Base-by-base conservation (phyloP, 2,329 filamentous ascomycete genomes). In the Plenodomus lindquistii region DNA sequence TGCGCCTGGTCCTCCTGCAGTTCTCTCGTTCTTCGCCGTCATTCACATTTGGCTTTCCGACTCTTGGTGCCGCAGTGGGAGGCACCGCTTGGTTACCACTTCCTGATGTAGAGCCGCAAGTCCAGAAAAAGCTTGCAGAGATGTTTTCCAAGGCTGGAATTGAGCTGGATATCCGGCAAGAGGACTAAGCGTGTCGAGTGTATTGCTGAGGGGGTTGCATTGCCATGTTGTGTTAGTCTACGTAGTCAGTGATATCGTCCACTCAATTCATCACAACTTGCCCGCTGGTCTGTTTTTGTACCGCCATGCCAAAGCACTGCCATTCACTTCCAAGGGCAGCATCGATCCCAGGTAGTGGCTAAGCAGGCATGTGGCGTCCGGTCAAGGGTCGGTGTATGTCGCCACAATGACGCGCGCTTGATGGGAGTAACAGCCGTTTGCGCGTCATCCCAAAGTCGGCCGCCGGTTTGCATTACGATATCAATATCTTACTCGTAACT, bases 361-460 rank as follows among this genome's bases (percentile, higher is more conserved):
- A 40, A 55, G 50, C 43, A 49, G 22, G 46, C 44, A 49, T 42
- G 46, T 57, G 54, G 44, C 40, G 35, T 39, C 44, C 27, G 36
- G 42, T 31, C 37, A n/a, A n/a, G n/a, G 24, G 35, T 42, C 22
- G 6, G 15, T n/a, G 17, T 8, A 48, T 49, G 45, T 55, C 52
- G 57, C 59, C 55, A 59, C 56, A 45, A 64, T 64, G 59, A 63
- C 61, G 58, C 57, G 53, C 42, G 44, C 46, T 50, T 27, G 29
- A 48, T 38, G 40, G 46, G 40, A 46, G 15, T 13, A 31, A 31
- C 27, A 31, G 27, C 37, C 44, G 45, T 43, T 51, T 44, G 40
- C 40, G 27, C 42, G 36, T 46, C 40, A n/a, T n/a, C n/a, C n/a
- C n/a, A n/a, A n/a, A n/a, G n/a, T n/a, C n/a, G n/a, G n/a, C n/a